These are phyloP conservation scores for Xylaria nigripes DNA, from an alignment of 495 filamentous ascomycete genomes.

Conservation along the genomic window DNA sequence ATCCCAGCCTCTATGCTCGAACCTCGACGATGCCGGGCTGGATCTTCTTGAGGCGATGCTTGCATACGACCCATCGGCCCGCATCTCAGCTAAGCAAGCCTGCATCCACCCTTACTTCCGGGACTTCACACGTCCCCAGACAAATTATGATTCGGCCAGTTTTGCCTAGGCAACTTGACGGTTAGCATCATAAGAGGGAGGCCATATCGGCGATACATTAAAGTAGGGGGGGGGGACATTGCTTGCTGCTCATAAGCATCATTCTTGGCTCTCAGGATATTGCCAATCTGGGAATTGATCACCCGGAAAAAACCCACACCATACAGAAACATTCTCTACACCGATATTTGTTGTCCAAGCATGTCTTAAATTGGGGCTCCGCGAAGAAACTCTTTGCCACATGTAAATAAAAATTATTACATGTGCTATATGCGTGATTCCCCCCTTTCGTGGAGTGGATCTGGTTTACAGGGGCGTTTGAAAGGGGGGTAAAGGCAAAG, in stretches of 20 bases:
- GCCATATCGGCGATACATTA: not conserved
- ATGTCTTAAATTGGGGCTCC: not conserved
- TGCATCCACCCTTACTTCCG: conserved; percentile 90
- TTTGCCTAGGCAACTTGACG: conserved; percentile 22
- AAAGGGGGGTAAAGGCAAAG: not conserved
- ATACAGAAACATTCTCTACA: conserved; percentile 1
- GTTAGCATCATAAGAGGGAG: not conserved
- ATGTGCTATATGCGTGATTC: not conserved
- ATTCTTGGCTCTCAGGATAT: conserved; percentile 10
- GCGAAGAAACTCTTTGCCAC: not conserved
- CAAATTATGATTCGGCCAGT: conserved; percentile 31
- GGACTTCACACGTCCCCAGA: conserved; percentile 42
- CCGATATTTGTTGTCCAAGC: conserved; percentile 3
- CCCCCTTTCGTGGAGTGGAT: conserved; percentile 5
- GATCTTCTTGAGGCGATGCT: conserved; percentile 89
- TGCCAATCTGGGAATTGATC: not conserved
- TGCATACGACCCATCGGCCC: conserved; percentile 87
- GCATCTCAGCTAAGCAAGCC: conserved; percentile 93
- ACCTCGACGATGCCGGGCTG: conserved; percentile 64
- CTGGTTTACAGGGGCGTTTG: not conserved
- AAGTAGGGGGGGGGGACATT: not conserved
- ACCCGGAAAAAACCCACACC: conserved; percentile 3
- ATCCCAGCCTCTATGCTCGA: conserved; percentile 40
- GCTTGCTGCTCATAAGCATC: not conserved
- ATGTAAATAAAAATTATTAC: no score